Conservation (phyloP, 805 yeast species). For the Schizosaccharomyces osmophilus region DNA sequence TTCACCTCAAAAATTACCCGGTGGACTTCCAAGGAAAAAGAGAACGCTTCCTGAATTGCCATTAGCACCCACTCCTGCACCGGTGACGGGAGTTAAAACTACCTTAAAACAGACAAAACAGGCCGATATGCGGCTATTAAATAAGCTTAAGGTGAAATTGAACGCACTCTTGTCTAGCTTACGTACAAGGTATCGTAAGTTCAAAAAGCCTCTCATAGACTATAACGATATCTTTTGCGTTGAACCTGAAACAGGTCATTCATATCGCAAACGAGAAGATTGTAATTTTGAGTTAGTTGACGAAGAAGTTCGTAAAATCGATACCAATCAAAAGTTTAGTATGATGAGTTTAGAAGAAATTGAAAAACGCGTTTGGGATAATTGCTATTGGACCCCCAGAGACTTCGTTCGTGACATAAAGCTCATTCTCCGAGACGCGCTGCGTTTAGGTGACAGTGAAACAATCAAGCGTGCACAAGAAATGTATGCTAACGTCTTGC, state of each 20-base stretch:
- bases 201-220: constrained; percentile 41
- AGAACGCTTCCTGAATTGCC: neutral
- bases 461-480: constrained; percentile 63
- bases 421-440: constrained; percentile 58
- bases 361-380: constrained; percentile 93
- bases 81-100: constrained; percentile 17
- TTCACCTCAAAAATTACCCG: constrained; percentile 1
- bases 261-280: neutral
- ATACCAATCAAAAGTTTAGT: neutral
- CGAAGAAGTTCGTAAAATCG: neutral
- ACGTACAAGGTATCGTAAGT: constrained; percentile 65
- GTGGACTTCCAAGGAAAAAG: neutral
- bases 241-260: neutral
- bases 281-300: neutral
- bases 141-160: constrained; percentile 59
- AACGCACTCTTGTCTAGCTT: constrained; percentile 76
- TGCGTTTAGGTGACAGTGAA: constrained; percentile 14
- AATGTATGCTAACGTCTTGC: constrained; percentile 89
- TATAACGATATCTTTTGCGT: neutral
- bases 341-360: constrained; percentile 73
- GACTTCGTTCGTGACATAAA: constrained; percentile 71
- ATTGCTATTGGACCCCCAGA: constrained; percentile 74
- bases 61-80: neutral
- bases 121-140: constrained; percentile 60
- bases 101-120: constrained; percentile 26